Base-by-base conservation (phyloP, 768 basidiomycete species). In the Suillus paluster region DNA sequence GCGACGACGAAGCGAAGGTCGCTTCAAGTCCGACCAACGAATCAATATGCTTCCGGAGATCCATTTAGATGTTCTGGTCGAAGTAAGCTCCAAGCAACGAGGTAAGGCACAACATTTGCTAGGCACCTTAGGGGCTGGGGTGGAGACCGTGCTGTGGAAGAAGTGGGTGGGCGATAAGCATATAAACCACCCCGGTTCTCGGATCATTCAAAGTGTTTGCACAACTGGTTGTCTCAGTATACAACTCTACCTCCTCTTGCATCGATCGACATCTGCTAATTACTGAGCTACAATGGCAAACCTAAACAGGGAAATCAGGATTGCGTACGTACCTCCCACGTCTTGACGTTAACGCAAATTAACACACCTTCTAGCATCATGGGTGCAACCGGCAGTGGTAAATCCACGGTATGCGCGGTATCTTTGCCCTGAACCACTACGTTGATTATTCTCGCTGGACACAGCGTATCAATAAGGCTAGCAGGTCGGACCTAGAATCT, bases 381-480 rank as follows among this genome's bases (percentile, higher is more conserved):
- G 74, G 74, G 74, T 5, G 62, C 70, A 52, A 75, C 74, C 19
- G 74, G 74, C 61, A 75, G 72, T 69, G 74, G 74, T n/a, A 75
- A 75, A 75, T 75, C 76, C 27, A 75, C 71, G 8, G 74, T 75
- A 61, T 15, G 73, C 11, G 10, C n/a, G n/a, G 42, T n/a, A 7
- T 11, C 14, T n/a, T 44, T 44, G 7, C 9, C 42, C n/a, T n/a
- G 42, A 44, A 44, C 8, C 10, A 44, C 30, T 14, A 21, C 7
- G 19, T 27, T 14, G 33, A 33, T 44, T 45, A 19, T 30, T 48
- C 19, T 39, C 2, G 11, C 17, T 59, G 21, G 52, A 36, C 15
- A 34, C 34, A 84, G 83, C 82, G 84, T 64, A 80, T 84, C 66
- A 84, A 83, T 62, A 61, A 76, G 2, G 68, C 77, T 44, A 83